Percentiles rank a stretch among this genome's conserved stretches.
These are phyloP conservation scores for Leptographium flavum DNA, from an alignment of 2,329 filamentous ascomycete species.

Conservation along the genomic window DNA sequence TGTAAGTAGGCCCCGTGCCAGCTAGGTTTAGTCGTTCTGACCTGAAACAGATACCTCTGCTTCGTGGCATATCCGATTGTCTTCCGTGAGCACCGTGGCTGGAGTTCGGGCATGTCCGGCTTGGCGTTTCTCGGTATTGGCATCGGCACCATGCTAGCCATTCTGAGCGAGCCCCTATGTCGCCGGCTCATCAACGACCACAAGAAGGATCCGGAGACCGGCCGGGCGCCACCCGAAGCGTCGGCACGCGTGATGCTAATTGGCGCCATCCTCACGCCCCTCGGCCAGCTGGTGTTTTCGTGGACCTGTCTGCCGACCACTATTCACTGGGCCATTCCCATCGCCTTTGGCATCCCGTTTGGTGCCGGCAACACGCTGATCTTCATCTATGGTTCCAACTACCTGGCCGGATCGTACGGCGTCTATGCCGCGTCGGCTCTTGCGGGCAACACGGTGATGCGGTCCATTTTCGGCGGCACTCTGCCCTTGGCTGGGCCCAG, in stretches of 20 bases:
- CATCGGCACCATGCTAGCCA: slow-evolving; percentile 47
- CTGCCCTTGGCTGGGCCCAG: slow-evolving; percentile 56
- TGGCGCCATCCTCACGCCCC: slow-evolving; percentile 56
- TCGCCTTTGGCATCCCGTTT: slow-evolving; percentile 63
- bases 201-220: slow-evolving; percentile 59
- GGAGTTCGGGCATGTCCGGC: slow-evolving; percentile 58
- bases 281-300: slow-evolving; percentile 74
- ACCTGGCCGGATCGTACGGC: slow-evolving; percentile 60
- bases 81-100: slow-evolving; percentile 60
- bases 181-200: slow-evolving; percentile 67
- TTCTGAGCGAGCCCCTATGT: slow-evolving; percentile 55
- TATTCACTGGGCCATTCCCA: slow-evolving; percentile 67
- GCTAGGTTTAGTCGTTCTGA: neutral
- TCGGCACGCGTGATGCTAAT: slow-evolving; percentile 70
- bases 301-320: slow-evolving; percentile 70
- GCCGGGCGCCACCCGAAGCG: slow-evolving; percentile 61
- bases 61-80: slow-evolving; percentile 86
- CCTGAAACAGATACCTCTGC: slow-evolving; percentile 46
- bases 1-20: slow-evolving; percentile 21
- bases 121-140: slow-evolving; percentile 63
- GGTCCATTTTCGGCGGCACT: slow-evolving; percentile 53
- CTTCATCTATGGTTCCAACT: slow-evolving; percentile 69
- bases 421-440: slow-evolving; percentile 66
- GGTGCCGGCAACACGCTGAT: slow-evolving; percentile 59
- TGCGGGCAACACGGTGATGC: slow-evolving; percentile 59